These are phyloP conservation scores for Saccharomycopsis javanensis DNA, from an alignment of 805 yeast genomes.

Conservation along the genomic window DNA sequence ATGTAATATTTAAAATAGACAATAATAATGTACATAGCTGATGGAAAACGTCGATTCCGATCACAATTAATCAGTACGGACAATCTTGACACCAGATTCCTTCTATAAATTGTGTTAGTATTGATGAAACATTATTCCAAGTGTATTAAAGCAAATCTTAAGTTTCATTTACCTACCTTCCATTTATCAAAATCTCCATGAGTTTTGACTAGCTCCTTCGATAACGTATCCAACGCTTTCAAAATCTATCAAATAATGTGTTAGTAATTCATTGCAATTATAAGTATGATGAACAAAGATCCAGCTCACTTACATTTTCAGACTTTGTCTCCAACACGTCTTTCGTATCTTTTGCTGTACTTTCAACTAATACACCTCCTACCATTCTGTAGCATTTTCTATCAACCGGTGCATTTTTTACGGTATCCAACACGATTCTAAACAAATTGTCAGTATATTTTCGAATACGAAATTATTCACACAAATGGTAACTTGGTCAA, in stretches of 20 bases:
- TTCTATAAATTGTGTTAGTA: conserved; percentile 15
- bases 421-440: conserved; percentile 49
- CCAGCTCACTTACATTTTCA: conserved; percentile 30
- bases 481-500: too few species aligned
- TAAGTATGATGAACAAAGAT: too few species aligned
- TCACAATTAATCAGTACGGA: conserved; percentile 13
- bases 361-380: conserved; percentile 84
- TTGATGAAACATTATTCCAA: too few species aligned
- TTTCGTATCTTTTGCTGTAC: conserved; percentile 66
- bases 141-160: too few species aligned
- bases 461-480: too few species aligned
- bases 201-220: conserved; percentile 27
- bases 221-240: conserved; percentile 28
- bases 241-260: conserved; percentile 21
- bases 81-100: conserved; percentile 23
- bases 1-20: not conserved
- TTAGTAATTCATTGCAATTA: not conserved
- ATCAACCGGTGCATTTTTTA: conserved; percentile 39
- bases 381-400: conserved; percentile 88
- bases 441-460: not conserved
- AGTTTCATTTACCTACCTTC: conserved; percentile 31
- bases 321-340: conserved; percentile 51
- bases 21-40: not conserved
- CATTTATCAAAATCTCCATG: conserved; percentile 34
- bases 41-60: not conserved